Base-by-base conservation (phyloP, 352 stramenopile species). In the Pseudoperonospora humuli region DNA sequence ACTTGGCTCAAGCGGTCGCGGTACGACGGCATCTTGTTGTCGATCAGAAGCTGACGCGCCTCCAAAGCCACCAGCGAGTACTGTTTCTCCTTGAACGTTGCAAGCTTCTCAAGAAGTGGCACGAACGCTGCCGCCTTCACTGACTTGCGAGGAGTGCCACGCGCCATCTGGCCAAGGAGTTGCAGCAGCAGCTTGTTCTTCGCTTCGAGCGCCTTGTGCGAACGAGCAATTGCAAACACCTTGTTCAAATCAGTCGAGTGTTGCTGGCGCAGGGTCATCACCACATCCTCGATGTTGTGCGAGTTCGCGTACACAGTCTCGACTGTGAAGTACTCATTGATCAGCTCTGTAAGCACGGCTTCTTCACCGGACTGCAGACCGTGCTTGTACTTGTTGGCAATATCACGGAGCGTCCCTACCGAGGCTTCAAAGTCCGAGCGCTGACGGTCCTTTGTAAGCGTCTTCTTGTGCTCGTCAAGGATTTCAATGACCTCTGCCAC, bases 1-100 rank as follows among this genome's bases (percentile, higher is more conserved):
- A 92, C 80, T 29, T 91, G 79, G 17, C 62, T 68, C 23, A 96
- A 54, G 6, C 93, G 84, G 49, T 97, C 85, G 25, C 92, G 72
- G 61, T 97, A 95, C 43, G 88, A 97, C 25, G 95, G 94, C 72
- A 97, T 97, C 61, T 96, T 97, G 64, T 96, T 88, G 61, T 98
- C 78, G 38, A 99, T 94, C 7, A 99, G 69, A 27, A 98, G 71
- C 58, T 98, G 96, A 48, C 95, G 81, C 18, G 95, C 96, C 57
- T 96, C 77, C 41, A 98, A 73, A 7, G 96, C 89, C 28, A 98
- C 72, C 9, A 92, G 60, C 35, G 89, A 95, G 72, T 98, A 98
- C 54, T 85, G 60, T 38, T 88, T 89, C 51, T 93, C 76, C 58
- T 87, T 84, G 50, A 96, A 83, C 35, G 84, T 86, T 6, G 84